These are phyloP conservation scores for Xylaria sp. DNA, from an alignment of 2,329 filamentous ascomycete genomes.

Conservation along the genomic window DNA sequence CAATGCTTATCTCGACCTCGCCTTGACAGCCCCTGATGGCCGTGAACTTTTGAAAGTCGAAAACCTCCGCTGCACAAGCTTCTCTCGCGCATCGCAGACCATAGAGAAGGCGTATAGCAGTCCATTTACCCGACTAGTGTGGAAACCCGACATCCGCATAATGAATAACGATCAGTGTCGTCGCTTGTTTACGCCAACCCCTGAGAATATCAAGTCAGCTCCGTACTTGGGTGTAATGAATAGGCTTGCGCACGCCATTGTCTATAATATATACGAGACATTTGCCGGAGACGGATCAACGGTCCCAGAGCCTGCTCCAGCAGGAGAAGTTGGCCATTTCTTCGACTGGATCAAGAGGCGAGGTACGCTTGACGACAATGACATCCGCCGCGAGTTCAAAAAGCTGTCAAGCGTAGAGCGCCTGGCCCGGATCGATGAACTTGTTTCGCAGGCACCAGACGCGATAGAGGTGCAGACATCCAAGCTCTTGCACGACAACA, in stretches of 20 bases:
- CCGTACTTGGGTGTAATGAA: background rate
- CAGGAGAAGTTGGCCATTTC: slow-evolving; percentile 3
- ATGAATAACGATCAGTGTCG: slow-evolving; percentile 10
- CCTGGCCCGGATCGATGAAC: background rate
- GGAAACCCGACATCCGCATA: slow-evolving; percentile 33
- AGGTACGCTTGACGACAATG: background rate
- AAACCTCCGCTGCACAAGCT: slow-evolving; percentile 15
- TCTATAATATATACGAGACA: background rate
- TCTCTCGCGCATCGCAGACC: slow-evolving; percentile 10
- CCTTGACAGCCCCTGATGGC: slow-evolving; percentile 25
- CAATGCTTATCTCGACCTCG: slow-evolving; percentile 25
- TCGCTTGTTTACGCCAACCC: slow-evolving; percentile 2
- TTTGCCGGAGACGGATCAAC: background rate
- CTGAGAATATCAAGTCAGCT: background rate
- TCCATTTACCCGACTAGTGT: slow-evolving; percentile 30
- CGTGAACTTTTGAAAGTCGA: slow-evolving; percentile 26
- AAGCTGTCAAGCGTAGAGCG: background rate
- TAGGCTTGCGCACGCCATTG: background rate
- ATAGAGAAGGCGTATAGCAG: slow-evolving; percentile 9
- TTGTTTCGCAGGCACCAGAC: no score
- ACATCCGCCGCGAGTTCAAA: no score
- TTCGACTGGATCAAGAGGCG: slow-evolving; percentile 9
- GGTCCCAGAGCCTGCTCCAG: background rate
- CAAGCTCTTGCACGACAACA: no score
- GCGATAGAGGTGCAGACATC: no score